Evolutionary conservation across 1,284 basidiomycete species (phyloP).

Genomic region (Irpex sp.): DNA sequence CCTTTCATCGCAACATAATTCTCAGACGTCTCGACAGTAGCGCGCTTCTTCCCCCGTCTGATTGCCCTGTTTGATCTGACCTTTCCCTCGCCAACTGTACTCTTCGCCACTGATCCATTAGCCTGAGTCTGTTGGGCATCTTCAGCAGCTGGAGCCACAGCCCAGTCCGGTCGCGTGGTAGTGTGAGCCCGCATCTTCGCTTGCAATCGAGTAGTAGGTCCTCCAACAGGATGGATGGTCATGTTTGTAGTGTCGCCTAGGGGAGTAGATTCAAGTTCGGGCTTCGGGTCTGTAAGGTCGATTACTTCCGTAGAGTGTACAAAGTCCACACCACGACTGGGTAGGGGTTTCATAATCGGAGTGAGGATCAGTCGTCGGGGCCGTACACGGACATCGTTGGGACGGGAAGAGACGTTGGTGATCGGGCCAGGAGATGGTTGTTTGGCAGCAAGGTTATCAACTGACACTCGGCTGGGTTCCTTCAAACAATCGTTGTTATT

Average conservation of each 20-base stretch:
- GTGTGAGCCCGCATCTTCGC: background rate
- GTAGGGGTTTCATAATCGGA: background rate
- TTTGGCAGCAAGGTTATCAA: no score
- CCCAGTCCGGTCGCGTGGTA: background rate
- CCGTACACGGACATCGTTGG: background rate
- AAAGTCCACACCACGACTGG: background rate
- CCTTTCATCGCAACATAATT: background rate
- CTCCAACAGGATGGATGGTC: background rate
- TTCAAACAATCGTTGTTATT: no score
- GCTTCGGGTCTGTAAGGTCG: background rate
- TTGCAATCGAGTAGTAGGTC: background rate
- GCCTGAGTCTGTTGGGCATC: background rate
- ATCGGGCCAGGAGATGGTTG: no score
- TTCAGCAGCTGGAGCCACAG: background rate
- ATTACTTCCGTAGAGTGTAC: background rate
- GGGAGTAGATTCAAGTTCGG: background rate
- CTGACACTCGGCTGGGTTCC: no score
- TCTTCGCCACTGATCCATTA: background rate
- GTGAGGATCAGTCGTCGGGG: background rate
- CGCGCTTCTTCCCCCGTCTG: background rate
- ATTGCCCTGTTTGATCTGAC: background rate
- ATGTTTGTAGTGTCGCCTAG: background rate
- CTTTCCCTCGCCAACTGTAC: background rate
- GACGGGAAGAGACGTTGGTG: no score
- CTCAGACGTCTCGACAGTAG: background rate